Percentiles rank a stretch among this genome's conserved stretches.
Evolutionary conservation across 2,329 filamentous ascomycete species (phyloP).

Genomic region (Apiospora saccharicola): DNA sequence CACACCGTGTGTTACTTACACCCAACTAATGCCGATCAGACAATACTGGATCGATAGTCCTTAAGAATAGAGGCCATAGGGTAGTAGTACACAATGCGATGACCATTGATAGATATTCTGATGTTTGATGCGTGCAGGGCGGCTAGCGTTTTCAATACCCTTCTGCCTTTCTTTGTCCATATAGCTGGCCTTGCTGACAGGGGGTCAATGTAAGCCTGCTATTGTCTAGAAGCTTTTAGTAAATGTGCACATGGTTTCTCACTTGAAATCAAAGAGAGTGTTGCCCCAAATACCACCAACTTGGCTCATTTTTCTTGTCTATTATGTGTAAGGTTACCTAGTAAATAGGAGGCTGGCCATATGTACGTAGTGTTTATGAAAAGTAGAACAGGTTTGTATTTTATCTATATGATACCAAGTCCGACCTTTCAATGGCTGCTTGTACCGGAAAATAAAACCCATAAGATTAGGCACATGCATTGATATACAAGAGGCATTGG

Average conservation of each 20-base stretch:
- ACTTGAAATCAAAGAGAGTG: no score
- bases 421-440: not conserved
- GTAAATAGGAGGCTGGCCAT: no score
- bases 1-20: not conserved
- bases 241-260: no score
- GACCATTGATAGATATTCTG: not conserved
- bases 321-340: no score
- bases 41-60: constrained; percentile 8
- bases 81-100: constrained; percentile 10
- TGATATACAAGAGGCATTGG: not conserved
- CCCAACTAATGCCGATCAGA: constrained; percentile 10
- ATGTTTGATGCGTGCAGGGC: no score
- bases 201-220: no score
- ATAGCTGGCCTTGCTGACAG: not conserved
- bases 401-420: no score
- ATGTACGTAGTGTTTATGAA: not conserved
- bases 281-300: no score
- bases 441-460: not conserved
- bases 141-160: not conserved
- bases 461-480: no score
- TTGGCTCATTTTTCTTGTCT: no score
- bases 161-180: not conserved
- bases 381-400: not conserved
- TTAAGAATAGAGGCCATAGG: constrained; percentile 8
- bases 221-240: no score